Evolutionary conservation across 495 filamentous ascomycete genomes (phyloP).

Genomic region (Talaromyces proteolyticus): DNA sequence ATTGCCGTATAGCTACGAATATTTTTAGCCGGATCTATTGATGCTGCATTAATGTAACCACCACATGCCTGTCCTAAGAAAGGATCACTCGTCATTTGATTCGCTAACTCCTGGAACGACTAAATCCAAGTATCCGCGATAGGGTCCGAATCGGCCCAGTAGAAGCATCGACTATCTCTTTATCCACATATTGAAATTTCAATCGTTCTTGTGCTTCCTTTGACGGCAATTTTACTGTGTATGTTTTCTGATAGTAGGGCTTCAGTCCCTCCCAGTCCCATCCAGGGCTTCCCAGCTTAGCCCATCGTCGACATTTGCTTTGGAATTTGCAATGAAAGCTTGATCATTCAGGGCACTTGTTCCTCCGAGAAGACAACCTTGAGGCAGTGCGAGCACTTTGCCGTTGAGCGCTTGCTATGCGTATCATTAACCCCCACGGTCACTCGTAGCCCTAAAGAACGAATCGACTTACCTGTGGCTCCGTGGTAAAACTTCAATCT

Average conservation of each 20-base stretch:
- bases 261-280: constrained; percentile 41
- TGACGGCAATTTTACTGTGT: constrained; percentile 11
- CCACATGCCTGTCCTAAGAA: constrained; percentile 32
- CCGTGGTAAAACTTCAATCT: constrained; percentile 46
- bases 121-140: constrained; percentile 17
- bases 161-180: constrained; percentile 6
- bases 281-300: constrained; percentile 36
- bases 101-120: constrained; percentile 18
- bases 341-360: constrained; percentile 46
- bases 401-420: constrained; percentile 7
- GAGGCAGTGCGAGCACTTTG: constrained; percentile 12
- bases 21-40: constrained; percentile 33
- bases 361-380: constrained; percentile 31
- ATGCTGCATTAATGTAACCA: constrained; percentile 27
- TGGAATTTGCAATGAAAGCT: constrained; percentile 32
- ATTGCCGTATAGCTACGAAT: constrained; percentile 44
- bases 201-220: constrained; percentile 1
- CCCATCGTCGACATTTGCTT: constrained; percentile 38
- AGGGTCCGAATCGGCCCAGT: constrained; percentile 14
- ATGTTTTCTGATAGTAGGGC: constrained; percentile 26
- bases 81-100: constrained; percentile 27
- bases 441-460: background rate
- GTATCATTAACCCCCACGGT: background rate
- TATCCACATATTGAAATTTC: constrained; percentile 11
- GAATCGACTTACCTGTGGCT: constrained; percentile 31